These are phyloP conservation scores for Exophiala sideris DNA, from an alignment of 2,329 filamentous ascomycete species.

Conservation along the genomic window DNA sequence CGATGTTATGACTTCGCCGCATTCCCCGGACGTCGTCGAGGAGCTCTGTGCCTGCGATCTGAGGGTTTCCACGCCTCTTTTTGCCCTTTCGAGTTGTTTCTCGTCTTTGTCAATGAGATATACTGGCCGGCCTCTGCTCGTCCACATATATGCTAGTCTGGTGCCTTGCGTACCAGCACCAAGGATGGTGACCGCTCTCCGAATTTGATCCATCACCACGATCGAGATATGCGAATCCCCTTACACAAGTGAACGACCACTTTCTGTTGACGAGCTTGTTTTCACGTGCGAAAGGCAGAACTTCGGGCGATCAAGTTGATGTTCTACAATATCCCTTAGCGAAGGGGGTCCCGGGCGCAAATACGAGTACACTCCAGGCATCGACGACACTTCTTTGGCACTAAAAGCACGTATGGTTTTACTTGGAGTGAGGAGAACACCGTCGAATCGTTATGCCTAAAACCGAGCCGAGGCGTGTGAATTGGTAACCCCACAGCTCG, in stretches of 20 bases:
- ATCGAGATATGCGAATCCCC: too few species aligned
- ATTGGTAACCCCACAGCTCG: too few species aligned
- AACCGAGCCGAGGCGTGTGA: too few species aligned
- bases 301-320: too few species aligned
- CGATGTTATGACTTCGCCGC: constrained; percentile 30
- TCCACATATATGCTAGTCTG: constrained; percentile 40
- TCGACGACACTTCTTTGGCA: too few species aligned
- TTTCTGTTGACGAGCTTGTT: neutral
- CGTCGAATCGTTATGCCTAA: too few species aligned
- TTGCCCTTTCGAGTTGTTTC: constrained; percentile 30
- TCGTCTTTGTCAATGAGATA: constrained; percentile 33
- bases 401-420: too few species aligned
- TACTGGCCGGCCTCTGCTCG: constrained; percentile 33
- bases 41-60: constrained; percentile 16
- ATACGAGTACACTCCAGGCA: too few species aligned
- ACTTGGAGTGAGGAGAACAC: too few species aligned
- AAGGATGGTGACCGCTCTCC: constrained; percentile 28
- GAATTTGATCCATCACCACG: neutral
- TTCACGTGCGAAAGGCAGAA: neutral
- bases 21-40: constrained; percentile 6
- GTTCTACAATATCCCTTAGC: too few species aligned
- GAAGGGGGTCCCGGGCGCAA: too few species aligned
- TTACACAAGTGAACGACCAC: too few species aligned
- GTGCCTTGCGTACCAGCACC: constrained; percentile 37
- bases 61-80: constrained; percentile 32